These are phyloP conservation scores for Ustilago sp. DNA, from an alignment of 1,284 basidiomycete species.

Conservation along the genomic window DNA sequence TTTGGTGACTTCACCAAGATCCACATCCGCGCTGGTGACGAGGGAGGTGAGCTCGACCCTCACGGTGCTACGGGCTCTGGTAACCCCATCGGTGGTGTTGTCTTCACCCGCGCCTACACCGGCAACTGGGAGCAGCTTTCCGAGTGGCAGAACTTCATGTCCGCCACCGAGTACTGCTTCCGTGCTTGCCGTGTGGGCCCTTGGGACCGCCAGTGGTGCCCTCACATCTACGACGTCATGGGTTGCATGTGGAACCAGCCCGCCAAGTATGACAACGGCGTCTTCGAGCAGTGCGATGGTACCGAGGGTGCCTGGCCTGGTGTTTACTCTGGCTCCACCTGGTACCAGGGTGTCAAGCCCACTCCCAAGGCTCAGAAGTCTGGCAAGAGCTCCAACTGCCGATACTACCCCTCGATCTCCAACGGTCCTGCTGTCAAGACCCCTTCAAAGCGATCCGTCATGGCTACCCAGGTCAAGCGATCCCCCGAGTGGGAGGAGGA, in stretches of 20 bases:
- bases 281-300: slow-evolving; percentile 65
- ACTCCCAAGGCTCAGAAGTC: slow-evolving; percentile 51
- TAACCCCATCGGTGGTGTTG: slow-evolving; percentile 61
- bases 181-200: slow-evolving; percentile 63
- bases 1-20: slow-evolving; percentile 70
- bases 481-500: slow-evolving; percentile 53
- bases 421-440: slow-evolving; percentile 54
- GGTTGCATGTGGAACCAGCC: slow-evolving; percentile 65
- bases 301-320: slow-evolving; percentile 61
- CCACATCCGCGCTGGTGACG: slow-evolving; percentile 63
- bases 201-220: slow-evolving; percentile 61
- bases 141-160: slow-evolving; percentile 68
- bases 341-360: slow-evolving; percentile 59
- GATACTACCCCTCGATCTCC: slow-evolving; percentile 57
- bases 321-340: slow-evolving; percentile 62
- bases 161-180: slow-evolving; percentile 64
- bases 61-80: slow-evolving; percentile 64
- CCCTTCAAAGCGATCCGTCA: slow-evolving; percentile 51
- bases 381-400: slow-evolving; percentile 55
- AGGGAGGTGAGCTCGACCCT: slow-evolving; percentile 70
- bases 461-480: slow-evolving; percentile 54
- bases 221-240: slow-evolving; percentile 67
- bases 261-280: slow-evolving; percentile 57
- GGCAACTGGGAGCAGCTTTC: slow-evolving; percentile 64
- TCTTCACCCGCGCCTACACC: slow-evolving; percentile 59